Base-by-base conservation (phyloP, 2,329 filamentous ascomycete species). In the Fusarium sp. region DNA sequence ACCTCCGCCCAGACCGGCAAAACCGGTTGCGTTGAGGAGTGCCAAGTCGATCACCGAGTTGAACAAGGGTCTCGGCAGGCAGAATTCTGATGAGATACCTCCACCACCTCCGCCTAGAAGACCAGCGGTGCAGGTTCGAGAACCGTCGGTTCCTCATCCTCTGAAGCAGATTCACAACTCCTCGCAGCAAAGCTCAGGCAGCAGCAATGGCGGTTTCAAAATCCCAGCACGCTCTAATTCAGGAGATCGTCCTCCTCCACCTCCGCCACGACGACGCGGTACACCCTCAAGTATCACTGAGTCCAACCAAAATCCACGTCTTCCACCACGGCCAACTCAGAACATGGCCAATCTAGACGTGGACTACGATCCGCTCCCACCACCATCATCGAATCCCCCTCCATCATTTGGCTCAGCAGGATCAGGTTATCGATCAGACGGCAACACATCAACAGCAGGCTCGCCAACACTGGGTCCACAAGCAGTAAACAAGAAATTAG, bases 401-500 rank as follows among this genome's bases (percentile, higher is more conserved):
- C 74, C 77, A 2, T 71, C 73, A 12, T 69, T 78, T 38, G 75
- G 65, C 30, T 77, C 79, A 23, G 74, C 75, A 30, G 69, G 73
- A 43, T 78, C 81, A 2, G 75, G 75, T 9, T 79, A 77, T 19
- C 75, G 80, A 9, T 82, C 82, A 4, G 77, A 79, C n/a, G 74
- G 64, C 15, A 78, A 77, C 6, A 81, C 82, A 6, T 82, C 83
- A 32, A 78, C 80, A 0, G 79, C 53, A 8, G 71, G 79, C 2
- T 84, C 82, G 5, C 82, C 82, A 3, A 80, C 74, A 0, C 64
- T 81, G 23, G 79, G 80, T 2, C 81, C 85, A 4, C 78, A 79
- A 60, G 76, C 72, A 7, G 79, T 83, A 18, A 94, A 90, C 80
- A 94, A 92, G 83, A 92, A 93, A 73, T 85, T 94, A 62, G 91